These are phyloP conservation scores for Ammopiptanthus mongolicus DNA, from an alignment of 306 rosid genomes.

Conservation along the genomic window DNA sequence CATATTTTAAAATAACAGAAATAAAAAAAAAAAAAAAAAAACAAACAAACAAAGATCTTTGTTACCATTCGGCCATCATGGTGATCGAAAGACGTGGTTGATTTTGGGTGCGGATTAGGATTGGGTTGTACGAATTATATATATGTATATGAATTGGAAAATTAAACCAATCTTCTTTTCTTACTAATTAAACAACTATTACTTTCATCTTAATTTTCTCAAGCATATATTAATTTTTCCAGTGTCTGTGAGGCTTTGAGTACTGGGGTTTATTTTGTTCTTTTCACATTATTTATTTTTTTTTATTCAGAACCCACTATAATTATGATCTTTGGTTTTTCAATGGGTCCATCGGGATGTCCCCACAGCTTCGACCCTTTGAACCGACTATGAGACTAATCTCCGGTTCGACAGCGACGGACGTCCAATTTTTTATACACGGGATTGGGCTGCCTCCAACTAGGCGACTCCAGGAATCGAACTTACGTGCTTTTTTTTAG, in stretches of 20 bases:
- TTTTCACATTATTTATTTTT: no score
- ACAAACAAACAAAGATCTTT: constrained; percentile 25
- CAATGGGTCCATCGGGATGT: no score
- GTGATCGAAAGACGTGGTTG: constrained; percentile 42
- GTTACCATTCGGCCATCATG: constrained; percentile 59
- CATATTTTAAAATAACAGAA: no score
- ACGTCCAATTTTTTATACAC: no score
- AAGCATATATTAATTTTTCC: not conserved
- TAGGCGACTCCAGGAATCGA: no score
- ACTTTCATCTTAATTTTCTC: not conserved
- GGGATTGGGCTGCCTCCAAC: no score
- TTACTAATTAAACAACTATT: constrained; percentile 40
- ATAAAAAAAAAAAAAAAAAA: not conserved
- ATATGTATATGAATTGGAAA: constrained; percentile 20
- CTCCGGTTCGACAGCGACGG: no score
- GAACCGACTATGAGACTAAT: no score
- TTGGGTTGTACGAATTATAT: not conserved
- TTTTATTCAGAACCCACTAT: no score
- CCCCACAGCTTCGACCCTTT: no score
- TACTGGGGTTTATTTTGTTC: constrained; percentile 5
- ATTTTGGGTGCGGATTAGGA: constrained; percentile 41
- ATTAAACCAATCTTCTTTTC: constrained; percentile 29
- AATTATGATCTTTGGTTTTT: no score
- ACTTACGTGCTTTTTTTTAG: no score
- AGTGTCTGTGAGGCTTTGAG: not conserved